phyloP scores from a whole-genome alignment of 371 early-diverging fungal species.

The Rhizopus microsporus region DNA sequence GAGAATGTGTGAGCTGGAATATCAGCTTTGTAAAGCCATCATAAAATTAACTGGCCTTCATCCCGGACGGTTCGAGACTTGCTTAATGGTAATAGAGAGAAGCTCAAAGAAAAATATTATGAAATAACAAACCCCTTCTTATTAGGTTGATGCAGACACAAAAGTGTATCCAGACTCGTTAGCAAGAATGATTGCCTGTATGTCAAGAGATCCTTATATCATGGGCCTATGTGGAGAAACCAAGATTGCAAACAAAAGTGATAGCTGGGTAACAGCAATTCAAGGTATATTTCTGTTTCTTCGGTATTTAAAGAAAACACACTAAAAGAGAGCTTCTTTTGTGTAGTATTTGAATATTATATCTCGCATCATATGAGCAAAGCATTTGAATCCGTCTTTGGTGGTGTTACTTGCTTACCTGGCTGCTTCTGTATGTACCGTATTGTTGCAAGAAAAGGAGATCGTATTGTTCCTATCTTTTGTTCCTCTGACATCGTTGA shows the following conservation, averaged over 20 bases:
- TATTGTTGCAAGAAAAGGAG: slow-evolving; percentile 78
- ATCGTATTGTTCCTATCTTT: slow-evolving; percentile 70
- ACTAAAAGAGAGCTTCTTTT: background rate
- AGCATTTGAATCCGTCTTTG: slow-evolving; percentile 95
- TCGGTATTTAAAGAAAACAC: background rate
- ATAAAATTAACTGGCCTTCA: slow-evolving; percentile 79
- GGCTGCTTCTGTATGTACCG: slow-evolving; percentile 98
- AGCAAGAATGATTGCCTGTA: slow-evolving; percentile 76
- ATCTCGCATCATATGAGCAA: slow-evolving; percentile 94
- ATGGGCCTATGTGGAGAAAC: slow-evolving; percentile 92
- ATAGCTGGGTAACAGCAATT: slow-evolving; percentile 89
- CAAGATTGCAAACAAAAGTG: slow-evolving; percentile 82
- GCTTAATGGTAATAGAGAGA: slow-evolving; percentile 77
- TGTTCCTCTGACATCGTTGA: slow-evolving; percentile 85
- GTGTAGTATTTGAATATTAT: slow-evolving; percentile 94
- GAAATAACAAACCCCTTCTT: background rate
- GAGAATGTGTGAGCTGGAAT: slow-evolving; percentile 94
- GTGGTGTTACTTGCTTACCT: slow-evolving; percentile 96
- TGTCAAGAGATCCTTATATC: slow-evolving; percentile 75
- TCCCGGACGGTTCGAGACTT: slow-evolving; percentile 85
- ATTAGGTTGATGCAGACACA: slow-evolving; percentile 94
- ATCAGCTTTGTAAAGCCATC: slow-evolving; percentile 92
- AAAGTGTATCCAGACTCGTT: slow-evolving; percentile 83
- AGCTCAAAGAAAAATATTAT: background rate
- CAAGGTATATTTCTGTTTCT: slow-evolving; percentile 55